Conservation (phyloP, 2,329 filamentous ascomycete genomes). For the Trichophyton verrucosum region DNA sequence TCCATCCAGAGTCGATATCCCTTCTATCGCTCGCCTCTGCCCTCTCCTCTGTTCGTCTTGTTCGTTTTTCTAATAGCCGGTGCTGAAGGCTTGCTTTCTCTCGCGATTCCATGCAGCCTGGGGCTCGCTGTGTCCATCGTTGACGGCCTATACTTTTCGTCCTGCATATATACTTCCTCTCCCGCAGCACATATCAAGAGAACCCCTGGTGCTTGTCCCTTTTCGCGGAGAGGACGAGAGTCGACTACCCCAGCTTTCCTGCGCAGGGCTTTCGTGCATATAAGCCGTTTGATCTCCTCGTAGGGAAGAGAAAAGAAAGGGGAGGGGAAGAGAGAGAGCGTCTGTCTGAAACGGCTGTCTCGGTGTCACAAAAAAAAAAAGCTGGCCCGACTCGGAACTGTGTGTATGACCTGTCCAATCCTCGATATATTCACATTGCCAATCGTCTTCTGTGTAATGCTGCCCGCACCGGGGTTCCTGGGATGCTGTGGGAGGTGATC, state of each 20-base stretch:
- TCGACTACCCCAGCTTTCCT: neutral
- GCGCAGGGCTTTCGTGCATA: neutral
- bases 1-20: neutral
- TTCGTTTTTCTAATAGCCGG: constrained; percentile 9
- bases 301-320: neutral
- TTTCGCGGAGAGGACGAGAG: neutral
- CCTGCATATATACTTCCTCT: neutral
- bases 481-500: neutral
- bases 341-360: neutral
- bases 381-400: constrained; percentile 2
- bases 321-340: neutral
- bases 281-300: neutral
- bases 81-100: constrained; percentile 9
- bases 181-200: neutral
- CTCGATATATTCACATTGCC: neutral
- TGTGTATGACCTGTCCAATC: constrained; percentile 4
- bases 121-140: constrained; percentile 11
- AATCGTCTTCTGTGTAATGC: neutral
- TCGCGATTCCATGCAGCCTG: constrained; percentile 11
- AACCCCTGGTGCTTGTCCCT: neutral
- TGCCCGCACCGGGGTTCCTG: neutral
- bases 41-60: neutral
- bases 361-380: neutral
- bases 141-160: constrained; percentile 1
- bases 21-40: neutral